Conservation (phyloP, 1,139 yeast genomes). For the Yamadazyma oceani region DNA sequence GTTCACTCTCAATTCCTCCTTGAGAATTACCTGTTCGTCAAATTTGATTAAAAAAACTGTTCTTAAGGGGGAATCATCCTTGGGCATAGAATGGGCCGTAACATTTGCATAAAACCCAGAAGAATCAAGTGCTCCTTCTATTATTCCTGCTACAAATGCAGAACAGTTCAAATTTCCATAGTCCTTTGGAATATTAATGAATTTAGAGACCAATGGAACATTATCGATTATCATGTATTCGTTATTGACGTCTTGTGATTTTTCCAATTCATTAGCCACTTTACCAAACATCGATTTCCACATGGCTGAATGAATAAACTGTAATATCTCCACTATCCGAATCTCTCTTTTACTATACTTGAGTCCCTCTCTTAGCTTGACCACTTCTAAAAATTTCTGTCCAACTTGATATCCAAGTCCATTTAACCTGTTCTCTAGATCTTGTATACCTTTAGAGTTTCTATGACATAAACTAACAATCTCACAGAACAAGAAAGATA, state of each 20-base stretch:
- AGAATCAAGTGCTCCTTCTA: slow-evolving; percentile 85
- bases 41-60: slow-evolving; percentile 86
- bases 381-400: slow-evolving; percentile 42
- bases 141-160: slow-evolving; percentile 86
- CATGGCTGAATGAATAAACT: slow-evolving; percentile 76
- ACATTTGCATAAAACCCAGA: slow-evolving; percentile 81
- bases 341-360: slow-evolving; percentile 70
- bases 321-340: slow-evolving; percentile 72
- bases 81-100: slow-evolving; percentile 82
- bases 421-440: slow-evolving; percentile 73
- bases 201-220: slow-evolving; percentile 72
- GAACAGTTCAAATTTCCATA: slow-evolving; percentile 78
- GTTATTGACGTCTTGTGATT: slow-evolving; percentile 75
- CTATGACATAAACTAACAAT: slow-evolving; percentile 66
- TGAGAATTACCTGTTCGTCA: slow-evolving; percentile 54
- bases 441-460: slow-evolving; percentile 68
- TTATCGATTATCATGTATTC: slow-evolving; percentile 89
- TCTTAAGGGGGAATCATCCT: slow-evolving; percentile 60
- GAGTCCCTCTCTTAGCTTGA: slow-evolving; percentile 52
- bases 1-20: slow-evolving; percentile 38
- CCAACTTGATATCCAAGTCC: slow-evolving; percentile 73
- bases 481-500: slow-evolving; percentile 72
- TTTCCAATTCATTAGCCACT: slow-evolving; percentile 83
- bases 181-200: slow-evolving; percentile 78
- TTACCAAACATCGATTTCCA: slow-evolving; percentile 86